Conservation (phyloP, 345 rosid genomes). For the Linum trigynum region DNA sequence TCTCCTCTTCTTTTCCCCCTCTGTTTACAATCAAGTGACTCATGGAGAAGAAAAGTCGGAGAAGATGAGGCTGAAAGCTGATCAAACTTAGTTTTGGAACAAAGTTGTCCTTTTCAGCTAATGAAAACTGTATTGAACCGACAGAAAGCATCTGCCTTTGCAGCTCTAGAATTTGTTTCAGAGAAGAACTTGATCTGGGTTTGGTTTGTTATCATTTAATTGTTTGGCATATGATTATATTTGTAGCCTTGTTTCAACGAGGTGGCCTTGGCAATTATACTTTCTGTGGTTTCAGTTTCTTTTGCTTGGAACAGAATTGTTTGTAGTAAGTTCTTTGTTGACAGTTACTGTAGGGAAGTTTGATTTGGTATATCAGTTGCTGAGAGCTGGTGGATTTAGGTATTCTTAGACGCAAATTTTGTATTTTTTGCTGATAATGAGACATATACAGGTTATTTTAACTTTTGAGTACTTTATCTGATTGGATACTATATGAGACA, state of each 20-base stretch:
- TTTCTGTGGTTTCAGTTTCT: no score
- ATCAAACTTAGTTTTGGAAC: background rate
- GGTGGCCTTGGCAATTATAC: no score
- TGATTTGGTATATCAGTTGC: background rate
- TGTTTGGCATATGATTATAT: background rate
- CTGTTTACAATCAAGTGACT: background rate
- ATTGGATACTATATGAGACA: background rate
- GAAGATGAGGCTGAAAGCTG: background rate
- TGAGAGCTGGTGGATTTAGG: background rate
- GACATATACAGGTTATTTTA: background rate
- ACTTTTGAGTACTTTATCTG: background rate
- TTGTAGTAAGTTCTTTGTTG: no score
- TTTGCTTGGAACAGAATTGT: no score
- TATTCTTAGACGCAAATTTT: background rate
- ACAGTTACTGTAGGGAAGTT: background rate
- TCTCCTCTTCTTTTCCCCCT: slow-evolving; percentile 20
- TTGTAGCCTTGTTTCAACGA: background rate
- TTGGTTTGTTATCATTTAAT: background rate
- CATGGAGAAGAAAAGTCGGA: background rate
- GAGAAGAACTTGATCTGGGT: background rate
- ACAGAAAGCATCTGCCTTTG: background rate
- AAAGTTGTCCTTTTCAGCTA: background rate
- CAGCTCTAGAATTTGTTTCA: background rate
- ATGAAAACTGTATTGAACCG: background rate
- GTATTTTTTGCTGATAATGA: background rate